Evolutionary conservation across 1,284 basidiomycete genomes (phyloP).

Genomic region (Marasmius sp.): DNA sequence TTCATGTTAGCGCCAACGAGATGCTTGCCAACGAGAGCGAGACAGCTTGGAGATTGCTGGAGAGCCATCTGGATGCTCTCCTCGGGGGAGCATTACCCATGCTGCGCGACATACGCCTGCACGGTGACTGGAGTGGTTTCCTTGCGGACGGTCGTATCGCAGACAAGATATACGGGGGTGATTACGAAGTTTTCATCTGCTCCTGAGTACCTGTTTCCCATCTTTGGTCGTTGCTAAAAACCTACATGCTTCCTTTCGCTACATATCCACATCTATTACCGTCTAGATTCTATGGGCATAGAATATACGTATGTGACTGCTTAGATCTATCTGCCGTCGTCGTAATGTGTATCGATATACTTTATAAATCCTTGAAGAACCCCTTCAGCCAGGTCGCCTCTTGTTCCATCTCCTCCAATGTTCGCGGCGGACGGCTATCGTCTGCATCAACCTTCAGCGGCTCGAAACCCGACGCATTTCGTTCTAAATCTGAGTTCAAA

Average conservation of each 20-base stretch:
- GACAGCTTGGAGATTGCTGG: slow-evolving; percentile 41
- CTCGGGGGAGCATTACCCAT: slow-evolving; percentile 34
- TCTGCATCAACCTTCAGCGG: slow-evolving; percentile 66
- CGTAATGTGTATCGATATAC: neutral
- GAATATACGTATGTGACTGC: neutral
- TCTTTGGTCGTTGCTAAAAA: no score
- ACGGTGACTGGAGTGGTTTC: slow-evolving; percentile 49
- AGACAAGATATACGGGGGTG: neutral
- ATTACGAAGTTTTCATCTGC: slow-evolving; percentile 1
- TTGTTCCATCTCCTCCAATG: slow-evolving; percentile 71
- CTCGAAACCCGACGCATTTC: slow-evolving; percentile 20
- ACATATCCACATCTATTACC: no score
- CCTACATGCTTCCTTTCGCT: no score
- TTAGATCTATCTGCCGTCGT: neutral
- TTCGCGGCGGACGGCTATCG: slow-evolving; percentile 66
- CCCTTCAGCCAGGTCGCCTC: slow-evolving; percentile 69
- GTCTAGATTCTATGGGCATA: neutral
- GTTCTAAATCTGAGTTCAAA: slow-evolving; percentile 42
- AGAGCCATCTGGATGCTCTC: slow-evolving; percentile 46
- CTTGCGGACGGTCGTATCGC: slow-evolving; percentile 33
- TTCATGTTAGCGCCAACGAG: slow-evolving; percentile 48
- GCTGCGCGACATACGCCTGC: slow-evolving; percentile 40
- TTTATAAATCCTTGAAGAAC: slow-evolving; percentile 39
- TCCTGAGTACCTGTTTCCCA: neutral
- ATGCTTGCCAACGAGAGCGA: slow-evolving; percentile 32